Percentiles rank a stretch among this genome's conserved stretches.
Evolutionary conservation across 2,329 filamentous ascomycete species (phyloP).

Genomic region (Alternaria burnsii): DNA sequence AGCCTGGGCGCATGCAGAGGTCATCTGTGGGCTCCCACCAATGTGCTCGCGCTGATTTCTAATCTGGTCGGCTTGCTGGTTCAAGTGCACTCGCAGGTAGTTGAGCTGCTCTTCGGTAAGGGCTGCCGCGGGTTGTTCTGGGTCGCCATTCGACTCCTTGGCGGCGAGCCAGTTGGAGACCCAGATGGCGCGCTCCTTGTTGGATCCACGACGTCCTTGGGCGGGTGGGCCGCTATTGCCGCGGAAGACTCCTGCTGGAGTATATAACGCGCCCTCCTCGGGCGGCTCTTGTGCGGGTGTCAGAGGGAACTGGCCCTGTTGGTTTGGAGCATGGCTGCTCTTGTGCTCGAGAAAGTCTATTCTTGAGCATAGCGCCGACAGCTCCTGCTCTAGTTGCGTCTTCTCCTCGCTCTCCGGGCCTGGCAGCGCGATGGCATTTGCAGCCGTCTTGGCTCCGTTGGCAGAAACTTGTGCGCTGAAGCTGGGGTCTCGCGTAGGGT

Average conservation of each 20-base stretch:
- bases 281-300: conserved; percentile 75
- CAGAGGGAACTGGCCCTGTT: conserved; percentile 70
- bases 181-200: conserved; percentile 52
- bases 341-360: conserved; percentile 85
- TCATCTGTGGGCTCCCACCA: conserved; percentile 7
- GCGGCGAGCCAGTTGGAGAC: conserved; percentile 64
- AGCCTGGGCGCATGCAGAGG: not conserved
- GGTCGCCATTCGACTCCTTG: conserved; percentile 59
- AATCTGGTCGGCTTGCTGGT: conserved; percentile 92
- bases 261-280: conserved; percentile 63
- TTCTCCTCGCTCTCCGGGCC: conserved; percentile 80
- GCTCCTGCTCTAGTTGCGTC: conserved; percentile 79
- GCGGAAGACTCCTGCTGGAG: conserved; percentile 51
- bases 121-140: conserved; percentile 59
- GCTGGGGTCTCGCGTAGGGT: conserved; percentile 53
- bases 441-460: conserved; percentile 25
- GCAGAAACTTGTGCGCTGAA: conserved; percentile 56
- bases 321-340: conserved; percentile 70
- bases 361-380: conserved; percentile 78
- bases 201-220: conserved; percentile 41
- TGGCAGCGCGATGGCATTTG: conserved; percentile 74
- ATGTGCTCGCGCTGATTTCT: conserved; percentile 87
- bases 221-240: conserved; percentile 40
- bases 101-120: conserved; percentile 84
- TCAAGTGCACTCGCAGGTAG: conserved; percentile 87